Percentiles rank a stretch among this genome's conserved stretches.
Conservation (phyloP, 768 basidiomycete genomes). For the Phanerochaete sordida region DNA sequence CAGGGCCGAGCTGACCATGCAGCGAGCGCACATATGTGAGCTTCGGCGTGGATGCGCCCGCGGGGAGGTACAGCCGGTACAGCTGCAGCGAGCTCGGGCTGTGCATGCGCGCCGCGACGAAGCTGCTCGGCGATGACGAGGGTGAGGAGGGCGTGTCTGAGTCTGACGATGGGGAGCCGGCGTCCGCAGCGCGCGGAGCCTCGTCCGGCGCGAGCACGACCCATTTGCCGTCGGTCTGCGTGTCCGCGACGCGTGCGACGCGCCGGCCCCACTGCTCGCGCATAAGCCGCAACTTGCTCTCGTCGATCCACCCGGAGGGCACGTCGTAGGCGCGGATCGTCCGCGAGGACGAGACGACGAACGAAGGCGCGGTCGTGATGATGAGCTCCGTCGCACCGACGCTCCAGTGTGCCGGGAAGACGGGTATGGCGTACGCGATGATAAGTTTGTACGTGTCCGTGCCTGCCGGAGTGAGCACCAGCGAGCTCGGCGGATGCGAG, state of each 20-base stretch:
- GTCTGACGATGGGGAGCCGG: conserved; percentile 19
- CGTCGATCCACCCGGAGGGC: conserved; percentile 70
- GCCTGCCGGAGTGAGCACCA: conserved; percentile 70
- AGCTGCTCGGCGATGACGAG: conserved; percentile 15
- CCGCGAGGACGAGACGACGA: conserved; percentile 55
- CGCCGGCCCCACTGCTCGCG: conserved; percentile 80
- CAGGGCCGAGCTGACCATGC: conserved; percentile 64
- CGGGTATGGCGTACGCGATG: conserved; percentile 69
- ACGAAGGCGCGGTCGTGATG: conserved; percentile 40
- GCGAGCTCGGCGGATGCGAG: conserved; percentile 73
- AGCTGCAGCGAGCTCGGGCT: conserved; percentile 62
- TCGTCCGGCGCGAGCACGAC: conserved; percentile 66
- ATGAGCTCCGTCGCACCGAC: conserved; percentile 74
- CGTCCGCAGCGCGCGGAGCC: conserved; percentile 11
- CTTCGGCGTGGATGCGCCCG: conserved; percentile 51
- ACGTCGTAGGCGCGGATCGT: conserved; percentile 68
- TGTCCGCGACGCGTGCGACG: conserved; percentile 63
- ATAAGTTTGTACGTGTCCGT: conserved; percentile 65
- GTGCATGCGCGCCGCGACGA: conserved; percentile 35
- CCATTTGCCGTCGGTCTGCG: conserved; percentile 85
- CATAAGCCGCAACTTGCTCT: conserved; percentile 54
- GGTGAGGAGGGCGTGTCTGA: conserved; percentile 18
- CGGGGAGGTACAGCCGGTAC: conserved; percentile 68
- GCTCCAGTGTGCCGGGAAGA: conserved; percentile 81
- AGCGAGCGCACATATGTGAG: conserved; percentile 70